phyloP scores from a whole-genome alignment of 176 grass and related monocot species.

The Ensete glaucum region DNA sequence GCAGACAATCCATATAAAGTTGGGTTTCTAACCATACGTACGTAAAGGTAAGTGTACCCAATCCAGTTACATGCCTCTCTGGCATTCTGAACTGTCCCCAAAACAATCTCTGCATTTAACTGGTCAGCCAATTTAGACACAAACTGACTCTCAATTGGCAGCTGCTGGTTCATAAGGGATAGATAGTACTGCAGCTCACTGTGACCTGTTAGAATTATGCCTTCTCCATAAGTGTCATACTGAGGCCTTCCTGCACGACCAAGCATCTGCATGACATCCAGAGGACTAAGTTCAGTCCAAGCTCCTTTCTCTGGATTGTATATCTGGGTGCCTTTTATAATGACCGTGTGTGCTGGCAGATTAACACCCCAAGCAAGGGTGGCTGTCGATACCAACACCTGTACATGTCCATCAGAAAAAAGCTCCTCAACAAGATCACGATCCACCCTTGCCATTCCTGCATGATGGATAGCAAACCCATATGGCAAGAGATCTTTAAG shows the following conservation, averaged over 20 bases:
- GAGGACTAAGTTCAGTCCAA: slow-evolving; percentile 88
- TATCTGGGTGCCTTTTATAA: slow-evolving; percentile 94
- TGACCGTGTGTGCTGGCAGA: slow-evolving; percentile 88
- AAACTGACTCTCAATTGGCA: slow-evolving; percentile 97
- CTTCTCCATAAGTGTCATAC: slow-evolving; percentile 90
- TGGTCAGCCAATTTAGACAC: slow-evolving; percentile 76
- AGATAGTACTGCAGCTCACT: slow-evolving; percentile 93
- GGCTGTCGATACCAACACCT: slow-evolving; percentile 86
- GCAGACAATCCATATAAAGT: slow-evolving; percentile 77
- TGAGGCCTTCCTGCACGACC: slow-evolving; percentile 93
- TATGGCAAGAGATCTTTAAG: slow-evolving; percentile 85
- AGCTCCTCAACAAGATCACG: slow-evolving; percentile 82
- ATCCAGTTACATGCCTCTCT: slow-evolving; percentile 86
- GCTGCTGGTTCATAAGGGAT: slow-evolving; percentile 92
- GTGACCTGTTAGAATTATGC: slow-evolving; percentile 86
- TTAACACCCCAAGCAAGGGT: slow-evolving; percentile 98
- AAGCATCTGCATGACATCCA: slow-evolving; percentile 99
- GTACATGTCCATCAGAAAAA: slow-evolving; percentile 79
- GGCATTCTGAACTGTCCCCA: slow-evolving; percentile 90
- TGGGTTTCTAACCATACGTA: slow-evolving; percentile 87
- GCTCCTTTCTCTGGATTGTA: slow-evolving; percentile 97
- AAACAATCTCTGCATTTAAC: slow-evolving; percentile 90
- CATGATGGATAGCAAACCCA: slow-evolving; percentile 98
- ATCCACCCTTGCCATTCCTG: slow-evolving; percentile 76
- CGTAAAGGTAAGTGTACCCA: slow-evolving; percentile 83